Base-by-base conservation (phyloP, 2,329 filamentous ascomycete species). In the Rhinocladiella mackenziei region DNA sequence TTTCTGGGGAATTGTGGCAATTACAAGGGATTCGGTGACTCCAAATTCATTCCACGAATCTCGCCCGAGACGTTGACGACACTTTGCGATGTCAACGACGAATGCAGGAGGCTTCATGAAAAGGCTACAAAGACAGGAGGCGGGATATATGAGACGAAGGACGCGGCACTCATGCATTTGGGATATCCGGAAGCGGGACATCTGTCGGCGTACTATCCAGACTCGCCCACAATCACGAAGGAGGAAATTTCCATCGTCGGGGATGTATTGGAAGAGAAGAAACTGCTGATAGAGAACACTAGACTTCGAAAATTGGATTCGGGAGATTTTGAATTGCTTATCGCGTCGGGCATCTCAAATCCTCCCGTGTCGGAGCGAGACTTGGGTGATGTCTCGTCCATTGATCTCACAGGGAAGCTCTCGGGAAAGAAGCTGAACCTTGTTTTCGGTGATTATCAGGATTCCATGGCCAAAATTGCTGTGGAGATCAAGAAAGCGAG, bases 1-100 rank as follows among this genome's bases (percentile, higher is more conserved):
- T 89, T 92, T 64, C 71, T 92, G 2, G 84, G 84, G 32, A 92
- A 91, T 61, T 75, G 75, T 50, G 85, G 87, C 52, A 92, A 92
- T 65, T 92, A 91, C 70, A 91, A 91, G 70, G 84, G 84, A 56
- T 91, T 89, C 58, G 87, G 87, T 31, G 86, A 92, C 65, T 78
- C 83, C 58, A 92, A 92, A 62, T 89, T 92, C 61, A 76, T 92
- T 45, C 86, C 86, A 2, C 75, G 85, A 56, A 79, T 84, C 58
- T 71, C 75, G 5, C 75, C 81, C 55, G 75, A 77, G 46, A 76
- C 74, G 4, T 75, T 89, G 48, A 74, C 78, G 38, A 76, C 81
- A 48, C 71, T 91, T 23, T 81, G 83, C 32, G 71, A 73, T 11
- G 73, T 76, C 11, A 68, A 66, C 0, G 67, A 77, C 2, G 78